Conservation (phyloP, 1,139 yeast species). For the Yamadazyma atlantica region DNA sequence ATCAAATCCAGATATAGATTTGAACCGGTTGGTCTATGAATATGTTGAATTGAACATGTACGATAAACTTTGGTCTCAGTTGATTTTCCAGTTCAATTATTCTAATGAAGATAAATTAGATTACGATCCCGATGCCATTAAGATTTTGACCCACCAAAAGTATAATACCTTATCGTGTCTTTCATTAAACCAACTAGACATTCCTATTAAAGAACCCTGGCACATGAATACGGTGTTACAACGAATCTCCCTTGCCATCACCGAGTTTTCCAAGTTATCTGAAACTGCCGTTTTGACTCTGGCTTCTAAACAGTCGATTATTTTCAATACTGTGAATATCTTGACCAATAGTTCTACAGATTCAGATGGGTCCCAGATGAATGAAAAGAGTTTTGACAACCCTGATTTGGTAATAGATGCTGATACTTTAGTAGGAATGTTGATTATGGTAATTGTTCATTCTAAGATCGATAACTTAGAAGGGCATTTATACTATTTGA, state of each 20-base stretch:
- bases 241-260: conserved; percentile 53
- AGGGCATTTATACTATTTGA: conserved; percentile 65
- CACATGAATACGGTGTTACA: conserved; percentile 43
- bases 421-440: conserved; percentile 71
- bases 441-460: conserved; percentile 70
- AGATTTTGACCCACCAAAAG: conserved; percentile 28
- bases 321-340: conserved; percentile 53
- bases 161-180: conserved; percentile 50
- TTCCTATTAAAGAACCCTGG: conserved; percentile 48
- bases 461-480: conserved; percentile 59
- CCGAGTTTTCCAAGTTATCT: conserved; percentile 51
- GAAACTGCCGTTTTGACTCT: conserved; percentile 49
- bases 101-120: conserved; percentile 31
- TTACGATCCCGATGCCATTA: conserved; percentile 29
- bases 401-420: conserved; percentile 59
- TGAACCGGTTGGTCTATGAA: conserved; percentile 58
- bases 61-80: conserved; percentile 61
- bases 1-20: conserved; percentile 49
- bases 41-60: conserved; percentile 70
- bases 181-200: conserved; percentile 72
- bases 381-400: conserved; percentile 12
- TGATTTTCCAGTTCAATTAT: conserved; percentile 36
- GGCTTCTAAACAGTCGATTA: conserved; percentile 50
- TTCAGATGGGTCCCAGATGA: neutral
- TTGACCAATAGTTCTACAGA: conserved; percentile 35